phyloP scores from a whole-genome alignment of 352 stramenopile genomes.

The Globisporangium barbulae region DNA sequence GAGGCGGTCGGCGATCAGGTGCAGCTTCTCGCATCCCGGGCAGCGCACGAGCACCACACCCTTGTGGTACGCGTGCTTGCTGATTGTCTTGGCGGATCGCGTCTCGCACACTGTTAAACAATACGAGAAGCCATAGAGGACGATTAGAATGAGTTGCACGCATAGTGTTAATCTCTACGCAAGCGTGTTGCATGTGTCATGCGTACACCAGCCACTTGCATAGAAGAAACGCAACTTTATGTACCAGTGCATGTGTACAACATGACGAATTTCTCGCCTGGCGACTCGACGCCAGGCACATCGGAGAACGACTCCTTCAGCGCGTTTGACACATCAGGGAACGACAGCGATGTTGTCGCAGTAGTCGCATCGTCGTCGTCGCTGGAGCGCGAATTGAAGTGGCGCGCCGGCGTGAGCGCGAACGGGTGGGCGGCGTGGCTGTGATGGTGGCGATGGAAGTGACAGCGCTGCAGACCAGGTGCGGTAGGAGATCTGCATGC shows the following conservation, averaged over 20 bases:
- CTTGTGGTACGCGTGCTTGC: conserved; percentile 96
- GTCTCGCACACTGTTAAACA: conserved; percentile 92
- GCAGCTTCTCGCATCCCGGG: conserved; percentile 97
- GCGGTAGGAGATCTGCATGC: neutral
- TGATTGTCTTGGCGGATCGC: conserved; percentile 96
- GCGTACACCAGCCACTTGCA: neutral
- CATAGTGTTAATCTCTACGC: neutral
- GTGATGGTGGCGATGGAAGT: neutral
- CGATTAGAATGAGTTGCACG: conserved; percentile 2
- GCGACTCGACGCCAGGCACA: conserved; percentile 67
- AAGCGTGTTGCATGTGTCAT: too few relatives aligned
- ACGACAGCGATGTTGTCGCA: neutral
- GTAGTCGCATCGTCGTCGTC: neutral
- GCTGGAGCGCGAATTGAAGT: conserved; percentile 9
- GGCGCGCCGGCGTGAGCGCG: neutral
- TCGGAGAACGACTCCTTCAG: conserved; percentile 20
- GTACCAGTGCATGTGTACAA: conserved; percentile 95
- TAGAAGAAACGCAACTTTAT: neutral
- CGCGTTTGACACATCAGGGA: neutral
- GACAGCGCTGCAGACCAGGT: neutral
- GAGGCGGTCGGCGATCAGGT: conserved; percentile 96
- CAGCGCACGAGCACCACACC: conserved; percentile 98
- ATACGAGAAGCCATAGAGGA: neutral
- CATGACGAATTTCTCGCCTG: conserved; percentile 95
- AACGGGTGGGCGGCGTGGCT: conserved; percentile 3